Conservation (phyloP, 192 early-diverging fungal genomes). For the Dissophora globulifera region DNA sequence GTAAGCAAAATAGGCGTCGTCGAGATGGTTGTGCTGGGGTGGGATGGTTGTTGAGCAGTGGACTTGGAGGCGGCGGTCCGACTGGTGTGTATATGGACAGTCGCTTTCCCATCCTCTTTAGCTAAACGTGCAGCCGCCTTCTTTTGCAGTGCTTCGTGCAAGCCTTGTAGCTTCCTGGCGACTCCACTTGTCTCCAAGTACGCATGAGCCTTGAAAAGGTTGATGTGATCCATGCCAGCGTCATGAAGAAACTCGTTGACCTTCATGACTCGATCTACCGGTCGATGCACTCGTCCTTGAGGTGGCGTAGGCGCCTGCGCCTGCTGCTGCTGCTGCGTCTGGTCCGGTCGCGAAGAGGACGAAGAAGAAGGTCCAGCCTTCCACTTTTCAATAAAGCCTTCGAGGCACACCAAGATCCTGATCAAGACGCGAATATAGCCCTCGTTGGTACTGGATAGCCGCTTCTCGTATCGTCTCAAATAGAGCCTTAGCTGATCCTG, state of each 20-base stretch:
- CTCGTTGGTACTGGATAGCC: constrained; percentile 77
- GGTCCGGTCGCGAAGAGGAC: background rate
- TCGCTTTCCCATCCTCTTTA: constrained; percentile 35
- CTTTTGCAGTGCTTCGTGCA: constrained; percentile 33
- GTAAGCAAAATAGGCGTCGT: constrained; percentile 55
- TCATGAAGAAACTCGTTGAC: constrained; percentile 79
- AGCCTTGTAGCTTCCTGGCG: constrained; percentile 65
- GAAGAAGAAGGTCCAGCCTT: constrained; percentile 1
- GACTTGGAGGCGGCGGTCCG: background rate
- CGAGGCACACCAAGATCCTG: constrained; percentile 66
- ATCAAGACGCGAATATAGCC: constrained; percentile 82
- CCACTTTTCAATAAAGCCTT: constrained; percentile 24
- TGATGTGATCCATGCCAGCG: constrained; percentile 80
- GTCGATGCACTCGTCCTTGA: constrained; percentile 3
- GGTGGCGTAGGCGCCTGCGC: background rate
- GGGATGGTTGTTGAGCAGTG: constrained; percentile 1
- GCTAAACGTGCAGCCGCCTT: constrained; percentile 20
- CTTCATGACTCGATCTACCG: constrained; percentile 50
- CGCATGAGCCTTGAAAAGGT: constrained; percentile 78
- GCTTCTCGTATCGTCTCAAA: constrained; percentile 70
- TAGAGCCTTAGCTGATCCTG: constrained; percentile 72
- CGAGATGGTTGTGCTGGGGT: background rate
- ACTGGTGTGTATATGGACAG: constrained; percentile 21
- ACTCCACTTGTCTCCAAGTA: constrained; percentile 78
- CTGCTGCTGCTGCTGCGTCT: background rate